Conservation (phyloP, 768 basidiomycete genomes). For the Paxillus ammoniavirescens region DNA sequence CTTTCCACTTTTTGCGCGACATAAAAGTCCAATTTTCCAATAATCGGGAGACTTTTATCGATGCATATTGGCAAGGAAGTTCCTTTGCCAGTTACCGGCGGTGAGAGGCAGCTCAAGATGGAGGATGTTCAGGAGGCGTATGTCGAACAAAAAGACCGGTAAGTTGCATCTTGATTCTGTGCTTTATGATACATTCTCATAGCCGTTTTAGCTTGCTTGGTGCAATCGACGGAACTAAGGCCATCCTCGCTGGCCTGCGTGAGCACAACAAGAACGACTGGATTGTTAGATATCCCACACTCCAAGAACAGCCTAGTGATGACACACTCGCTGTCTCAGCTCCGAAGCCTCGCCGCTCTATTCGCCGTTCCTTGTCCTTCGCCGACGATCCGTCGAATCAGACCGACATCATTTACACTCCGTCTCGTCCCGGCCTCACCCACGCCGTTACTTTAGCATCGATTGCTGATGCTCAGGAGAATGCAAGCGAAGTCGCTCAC, state of each 20-base stretch:
- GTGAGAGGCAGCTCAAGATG: slow-evolving; percentile 42
- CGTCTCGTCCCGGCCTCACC: slow-evolving; percentile 45
- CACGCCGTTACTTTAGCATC: slow-evolving; percentile 61
- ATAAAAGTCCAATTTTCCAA: not conserved
- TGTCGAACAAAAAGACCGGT: slow-evolving; percentile 76
- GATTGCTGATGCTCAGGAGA: slow-evolving; percentile 46
- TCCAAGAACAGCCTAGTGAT: slow-evolving; percentile 46
- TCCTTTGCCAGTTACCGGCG: slow-evolving; percentile 9
- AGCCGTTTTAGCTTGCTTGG: slow-evolving; percentile 46
- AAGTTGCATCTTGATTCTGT: slow-evolving; percentile 21
- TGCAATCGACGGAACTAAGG: slow-evolving; percentile 73
- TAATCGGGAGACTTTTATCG: slow-evolving; percentile 3
- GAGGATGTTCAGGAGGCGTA: slow-evolving; percentile 79
- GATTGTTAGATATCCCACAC: slow-evolving; percentile 85
- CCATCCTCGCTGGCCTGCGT: slow-evolving; percentile 66
- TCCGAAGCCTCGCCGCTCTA: slow-evolving; percentile 35
- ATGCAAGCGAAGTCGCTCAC: slow-evolving; percentile 6
- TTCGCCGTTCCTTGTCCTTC: slow-evolving; percentile 76
- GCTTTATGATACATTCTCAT: not conserved
- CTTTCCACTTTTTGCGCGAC: not conserved
- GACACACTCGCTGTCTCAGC: slow-evolving; percentile 28
- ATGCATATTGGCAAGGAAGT: slow-evolving; percentile 18
- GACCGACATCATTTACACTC: slow-evolving; percentile 62
- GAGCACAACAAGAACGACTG: slow-evolving; percentile 84
- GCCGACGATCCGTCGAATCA: slow-evolving; percentile 74